Evolutionary conservation across 1,284 basidiomycete species (phyloP), one percentile per base, ranked within the genome.

Genomic region (Boletus mariae): DNA sequence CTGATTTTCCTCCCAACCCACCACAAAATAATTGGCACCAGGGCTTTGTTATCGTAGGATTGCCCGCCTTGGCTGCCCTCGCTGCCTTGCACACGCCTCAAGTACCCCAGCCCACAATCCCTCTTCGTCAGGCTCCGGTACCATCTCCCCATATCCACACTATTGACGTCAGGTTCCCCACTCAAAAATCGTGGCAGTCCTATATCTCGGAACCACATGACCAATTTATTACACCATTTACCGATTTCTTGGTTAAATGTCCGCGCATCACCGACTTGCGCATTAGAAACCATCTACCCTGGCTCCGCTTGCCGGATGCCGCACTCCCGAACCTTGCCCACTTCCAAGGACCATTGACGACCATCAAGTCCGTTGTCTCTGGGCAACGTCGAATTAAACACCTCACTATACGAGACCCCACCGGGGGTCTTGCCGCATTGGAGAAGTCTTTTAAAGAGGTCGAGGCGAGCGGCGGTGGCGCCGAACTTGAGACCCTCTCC

Each of bases 121-220:
- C 55, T 7, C 42, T 53, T 47, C 47, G 50, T 29, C 59, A 59
- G 4, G 52, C 57, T 1, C 67, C 64, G 11, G 37, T 56, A 7
- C 66, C 71, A 11, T 73, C 74, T 0, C 48, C 64, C 2, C 49
- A 64, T 29, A 68, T 75, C 17, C 64, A 68, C 49, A 63, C 65
- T 25, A 57, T 75, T 46, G 71, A 71, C 45, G 61, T 75, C 51
- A 63, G 68, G 43, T 70, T 72, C 8, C 70, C 68, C n/a, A 56
- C 56, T 4, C 67, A 65, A 26, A 71, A 69, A 37, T 66, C 57
- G 1, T 67, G 67, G 66, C 67, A 69, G 44, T 61, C 62, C 25
- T 61, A 64, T 15, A 49, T 63, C 29, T 56, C 66, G 1, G 63
- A 66, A 41, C 62, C 66, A 3, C 63, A 65, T 6, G 66, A 65